Evolutionary conservation across 192 early-diverging fungal genomes (phyloP).

Genomic region (Coemansia javaensis): DNA sequence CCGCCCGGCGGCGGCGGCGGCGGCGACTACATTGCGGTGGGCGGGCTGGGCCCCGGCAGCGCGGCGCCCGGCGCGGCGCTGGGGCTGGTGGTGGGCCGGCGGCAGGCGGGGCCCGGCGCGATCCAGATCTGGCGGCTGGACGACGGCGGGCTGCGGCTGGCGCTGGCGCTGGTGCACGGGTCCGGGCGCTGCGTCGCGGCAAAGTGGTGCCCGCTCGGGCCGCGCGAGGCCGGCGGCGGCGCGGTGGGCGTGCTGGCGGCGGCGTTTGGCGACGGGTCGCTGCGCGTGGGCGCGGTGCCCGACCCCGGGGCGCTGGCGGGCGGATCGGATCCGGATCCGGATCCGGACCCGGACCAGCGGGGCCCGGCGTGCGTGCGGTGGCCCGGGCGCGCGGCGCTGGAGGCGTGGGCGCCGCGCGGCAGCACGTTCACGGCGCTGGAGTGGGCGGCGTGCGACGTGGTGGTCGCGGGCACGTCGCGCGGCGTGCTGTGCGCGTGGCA

Average conservation of each 20-base stretch:
- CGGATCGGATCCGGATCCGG: not conserved
- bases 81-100: constrained; percentile 1
- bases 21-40: constrained; percentile 21
- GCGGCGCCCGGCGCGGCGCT: not conserved
- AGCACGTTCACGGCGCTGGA: constrained; percentile 24
- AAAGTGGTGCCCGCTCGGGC: constrained; percentile 36
- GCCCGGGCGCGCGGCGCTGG: constrained; percentile 21
- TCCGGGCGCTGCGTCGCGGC: constrained; percentile 30
- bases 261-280: constrained; percentile 35
- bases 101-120: constrained; percentile 12
- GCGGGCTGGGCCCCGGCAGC: constrained; percentile 13
- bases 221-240: not conserved
- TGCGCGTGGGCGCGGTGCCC: constrained; percentile 34
- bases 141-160: constrained; percentile 11
- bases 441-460: constrained; percentile 25
- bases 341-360: not conserved
- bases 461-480: constrained; percentile 26
- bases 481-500: constrained; percentile 27
- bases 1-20: not conserved
- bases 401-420: constrained; percentile 18
- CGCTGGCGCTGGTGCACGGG: constrained; percentile 16
- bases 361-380: constrained; percentile 18
- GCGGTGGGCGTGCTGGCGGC: constrained; percentile 24
- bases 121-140: constrained; percentile 33
- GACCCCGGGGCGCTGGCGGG: not conserved